Evolutionary conservation across 768 basidiomycete genomes (phyloP).

Genomic region (Crassisporium funariophilum): DNA sequence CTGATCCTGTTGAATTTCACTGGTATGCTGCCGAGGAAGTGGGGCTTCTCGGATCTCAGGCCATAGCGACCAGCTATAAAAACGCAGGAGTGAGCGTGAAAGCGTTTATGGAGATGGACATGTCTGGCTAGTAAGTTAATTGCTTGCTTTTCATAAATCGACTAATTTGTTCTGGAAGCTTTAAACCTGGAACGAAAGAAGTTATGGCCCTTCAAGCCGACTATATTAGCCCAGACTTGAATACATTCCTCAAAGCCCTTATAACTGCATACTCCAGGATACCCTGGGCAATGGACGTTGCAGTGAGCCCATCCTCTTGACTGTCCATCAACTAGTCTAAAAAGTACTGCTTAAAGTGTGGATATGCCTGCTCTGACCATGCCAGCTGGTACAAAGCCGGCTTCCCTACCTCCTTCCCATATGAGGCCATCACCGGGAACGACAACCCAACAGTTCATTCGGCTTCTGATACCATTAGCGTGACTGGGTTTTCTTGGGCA

Average conservation of each 20-base stretch:
- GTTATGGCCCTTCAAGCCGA: conserved; percentile 43
- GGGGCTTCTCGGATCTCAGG: conserved; percentile 53
- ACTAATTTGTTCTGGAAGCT: conserved; percentile 34
- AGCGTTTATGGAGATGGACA: conserved; percentile 52
- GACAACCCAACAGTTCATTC: conserved; percentile 49
- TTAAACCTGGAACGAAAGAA: conserved; percentile 46
- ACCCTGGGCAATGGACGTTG: conserved; percentile 35
- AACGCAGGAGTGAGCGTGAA: conserved; percentile 44
- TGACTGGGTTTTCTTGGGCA: conserved; percentile 47
- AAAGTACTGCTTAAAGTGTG: conserved; percentile 26
- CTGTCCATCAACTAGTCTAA: background rate
- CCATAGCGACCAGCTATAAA: conserved; percentile 53
- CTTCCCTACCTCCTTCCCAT: conserved; percentile 42
- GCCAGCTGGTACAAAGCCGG: conserved; percentile 48
- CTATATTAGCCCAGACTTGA: conserved; percentile 41
- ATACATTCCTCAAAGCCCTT: conserved; percentile 45
- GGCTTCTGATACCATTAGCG: conserved; percentile 45
- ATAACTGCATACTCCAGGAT: conserved; percentile 39
- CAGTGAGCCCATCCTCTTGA: conserved; percentile 30
- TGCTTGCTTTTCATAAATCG: background rate
- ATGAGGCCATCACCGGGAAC: conserved; percentile 42
- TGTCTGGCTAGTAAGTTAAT: conserved; percentile 36
- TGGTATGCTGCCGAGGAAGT: conserved; percentile 51
- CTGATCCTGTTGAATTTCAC: conserved; percentile 47
- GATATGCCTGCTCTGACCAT: conserved; percentile 49